These are phyloP conservation scores for Penicillium sp. DNA, from an alignment of 2,329 filamentous ascomycete species.

Conservation along the genomic window DNA sequence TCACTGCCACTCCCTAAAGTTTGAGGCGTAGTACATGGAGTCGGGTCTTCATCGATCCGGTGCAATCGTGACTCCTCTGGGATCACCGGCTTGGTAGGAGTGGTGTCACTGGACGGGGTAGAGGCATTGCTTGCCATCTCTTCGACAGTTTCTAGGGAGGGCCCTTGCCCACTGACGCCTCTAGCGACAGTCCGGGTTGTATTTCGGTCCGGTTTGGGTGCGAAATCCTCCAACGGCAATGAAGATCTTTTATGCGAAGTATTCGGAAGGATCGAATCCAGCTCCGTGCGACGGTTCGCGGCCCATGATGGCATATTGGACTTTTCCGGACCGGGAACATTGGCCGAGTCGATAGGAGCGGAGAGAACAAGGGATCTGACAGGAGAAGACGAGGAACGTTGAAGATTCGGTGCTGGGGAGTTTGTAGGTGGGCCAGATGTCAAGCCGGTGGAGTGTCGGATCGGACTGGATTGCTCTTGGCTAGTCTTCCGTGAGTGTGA, in stretches of 20 bases:
- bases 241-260: slow-evolving; percentile 37
- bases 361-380: slow-evolving; percentile 64
- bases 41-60: slow-evolving; percentile 39
- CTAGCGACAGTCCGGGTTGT: slow-evolving; percentile 54
- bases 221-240: slow-evolving; percentile 26
- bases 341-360: slow-evolving; percentile 61
- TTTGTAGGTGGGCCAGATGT: slow-evolving; percentile 37
- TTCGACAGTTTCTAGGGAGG: slow-evolving; percentile 82
- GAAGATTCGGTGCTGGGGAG: slow-evolving; percentile 61
- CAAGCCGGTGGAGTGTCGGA: slow-evolving; percentile 49
- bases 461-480: slow-evolving; percentile 61
- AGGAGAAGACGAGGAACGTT: slow-evolving; percentile 66
- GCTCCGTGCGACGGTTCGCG: slow-evolving; percentile 30
- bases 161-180: slow-evolving; percentile 57
- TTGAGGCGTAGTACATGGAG: slow-evolving; percentile 43
- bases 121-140: slow-evolving; percentile 74
- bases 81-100: slow-evolving; percentile 41
- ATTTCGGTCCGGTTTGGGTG: slow-evolving; percentile 38
- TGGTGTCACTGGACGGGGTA: slow-evolving; percentile 56
- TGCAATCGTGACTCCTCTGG: slow-evolving; percentile 37
- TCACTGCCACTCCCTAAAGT: slow-evolving; percentile 60
- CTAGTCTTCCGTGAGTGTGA: slow-evolving; percentile 65
- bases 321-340: slow-evolving; percentile 65
- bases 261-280: slow-evolving; percentile 35
- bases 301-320: slow-evolving; percentile 44